Base-by-base conservation (phyloP, 2,329 filamentous ascomycete genomes). In the Neofusicoccum sp. region DNA sequence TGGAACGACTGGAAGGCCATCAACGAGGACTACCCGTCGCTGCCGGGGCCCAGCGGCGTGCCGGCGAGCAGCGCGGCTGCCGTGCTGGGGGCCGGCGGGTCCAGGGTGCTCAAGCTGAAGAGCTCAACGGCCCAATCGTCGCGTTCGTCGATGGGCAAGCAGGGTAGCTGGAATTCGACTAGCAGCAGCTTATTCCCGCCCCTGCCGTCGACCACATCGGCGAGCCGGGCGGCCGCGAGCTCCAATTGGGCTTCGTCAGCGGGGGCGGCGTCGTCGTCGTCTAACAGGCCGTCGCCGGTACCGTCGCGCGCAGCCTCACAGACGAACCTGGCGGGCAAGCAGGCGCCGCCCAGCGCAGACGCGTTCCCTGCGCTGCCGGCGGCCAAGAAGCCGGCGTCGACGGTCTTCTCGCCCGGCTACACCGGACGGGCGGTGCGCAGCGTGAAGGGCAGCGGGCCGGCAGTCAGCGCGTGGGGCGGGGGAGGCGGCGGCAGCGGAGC, bases 1-100 rank as follows among this genome's bases (percentile, higher is more conserved):
- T 97, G 94, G 93, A 92, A 92, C 69, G 91, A 97, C 77, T 97
- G 94, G 92, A 91, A 92, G 50, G 93, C 93, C 41, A 95, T 96
- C 78, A 96, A 96, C 68, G 93, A 97, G 76, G 93, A 97, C 74
- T 98, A 97, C 69, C 94, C 94, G 0, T 92, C 91, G 1, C 81
- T 98, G 0, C 93, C 94, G 1, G 89, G 90, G 0, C 84, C 91
- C 0, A 85, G 85, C 61, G 61, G 52, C 12, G 47, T 52, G 14
- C 89, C 89, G 56, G 86, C 89, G 77, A 83, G 88, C 41, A 87
- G 88, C 31, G 80, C 79, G 4, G 77, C 77, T 14, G 76, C 68
- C 28, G 74, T 74, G 69, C 74, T 74, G 39, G 77, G 75, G 72
- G 82, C 67, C 59, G 81, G 83, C 39, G 87, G 87, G 76, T 67